Base-by-base conservation (phyloP, 2,329 filamentous ascomycete genomes). In the Lecanosticta acicola region DNA sequence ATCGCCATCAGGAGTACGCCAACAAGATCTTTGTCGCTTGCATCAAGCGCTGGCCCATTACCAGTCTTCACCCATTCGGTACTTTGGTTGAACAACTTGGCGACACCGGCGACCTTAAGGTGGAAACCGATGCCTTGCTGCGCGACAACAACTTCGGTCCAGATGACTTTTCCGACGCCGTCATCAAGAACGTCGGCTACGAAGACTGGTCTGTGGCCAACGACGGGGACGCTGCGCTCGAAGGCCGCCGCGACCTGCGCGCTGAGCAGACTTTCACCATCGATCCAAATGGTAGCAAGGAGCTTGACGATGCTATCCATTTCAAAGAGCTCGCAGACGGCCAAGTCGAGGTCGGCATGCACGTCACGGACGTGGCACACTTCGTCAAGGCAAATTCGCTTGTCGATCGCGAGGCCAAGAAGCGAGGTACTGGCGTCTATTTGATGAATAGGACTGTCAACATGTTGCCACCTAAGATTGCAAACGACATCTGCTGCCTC, bases 1-100 rank as follows among this genome's bases (percentile, higher is more conserved):
- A 98, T 74, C 95, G 93, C 69, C 93, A 98, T 67, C 88, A 95
- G 67, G 88, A 96, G 21, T 98, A 97, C 61, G 89, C 91, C 46
- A 94, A 95, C 70, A 85, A 89, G 61, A 98, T 98, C 61, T 98
- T 98, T 57, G 93, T 98, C 58, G 93, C 93, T 39, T 96, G 90
- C 73, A 98, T 98, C 71, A 98, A 98, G 79, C 83, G 93, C 64
- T 98, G 93, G 93, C 93, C 93, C 53, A 98, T 98, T 62, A 98
- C 93, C 20, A 98, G 93, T n/a, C 81, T 98, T 45, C 93, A 98
- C 71, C 93, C 93, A 24, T 98, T 98, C 62, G 93, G 93, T 65
- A 98, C 93, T 7, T 81, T 98, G 38, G 90, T 97, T 43, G 93
- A 98, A 71, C 88, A 95, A 70, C 83, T 98, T 43, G 93, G 93